Evolutionary conservation across 805 yeast species (phyloP), one percentile per base, ranked within the genome.

Genomic region (Pichia rugopelliculosa): DNA sequence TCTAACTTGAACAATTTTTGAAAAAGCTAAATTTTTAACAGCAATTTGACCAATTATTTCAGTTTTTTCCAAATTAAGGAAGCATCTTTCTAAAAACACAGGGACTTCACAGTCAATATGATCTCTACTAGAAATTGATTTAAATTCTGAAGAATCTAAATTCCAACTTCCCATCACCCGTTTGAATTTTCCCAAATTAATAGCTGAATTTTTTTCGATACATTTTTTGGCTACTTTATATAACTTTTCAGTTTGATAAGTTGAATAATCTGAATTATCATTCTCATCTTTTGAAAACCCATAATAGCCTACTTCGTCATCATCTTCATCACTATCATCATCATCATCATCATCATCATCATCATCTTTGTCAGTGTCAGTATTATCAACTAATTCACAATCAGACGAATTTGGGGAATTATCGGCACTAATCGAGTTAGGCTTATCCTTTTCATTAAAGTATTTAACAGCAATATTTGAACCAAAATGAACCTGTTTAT

Each of bases 401-500:
- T 55, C 71, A 24, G 64, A 61, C n/a, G 50, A 59, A 24, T 57
- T 55, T 0, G 91, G 93, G 1, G 87, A 77, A 49, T 77, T 75
- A 45, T 73, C 71, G 2, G 85, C 87, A 55, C 84, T 76, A 25
- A 91, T 85, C 2, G 88, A 84, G 4, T 77, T 71, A 15, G 98
- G 97, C 46, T 75, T 77, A 59, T 88, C 96, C 47, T 74, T 74
- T 54, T 79, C 76, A 51, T 79, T 74, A 61, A 87, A 89, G 62
- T 84, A 86, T 48, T 84, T 75, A 23, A 87, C 83, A 54, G 85
- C 87, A 20, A 72, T 76, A 39, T 78, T 73, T 42, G 85, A 89
- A 45, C 89, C 95, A 61, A 88, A 88, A 70, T 87, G 96, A 8
- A 88, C 96, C 61, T 78, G 84, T 59, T 81, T 82, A 59, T 75